Evolutionary conservation across 306 rosid genomes (phyloP).

Genomic region (Lathyrus tuberosus): DNA sequence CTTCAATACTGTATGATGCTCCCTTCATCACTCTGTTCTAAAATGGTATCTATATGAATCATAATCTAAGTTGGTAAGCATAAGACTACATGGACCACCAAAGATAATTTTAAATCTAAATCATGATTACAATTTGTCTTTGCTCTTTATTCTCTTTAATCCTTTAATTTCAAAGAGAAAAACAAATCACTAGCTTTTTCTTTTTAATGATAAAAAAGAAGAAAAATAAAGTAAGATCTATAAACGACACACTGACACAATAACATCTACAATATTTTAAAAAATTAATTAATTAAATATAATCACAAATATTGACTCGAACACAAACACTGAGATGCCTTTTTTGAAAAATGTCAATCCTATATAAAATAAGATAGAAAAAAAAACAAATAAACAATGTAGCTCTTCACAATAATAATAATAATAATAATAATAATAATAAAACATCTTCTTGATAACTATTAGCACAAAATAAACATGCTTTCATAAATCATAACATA

Average conservation of each 20-base stretch:
- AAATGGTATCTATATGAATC: constrained; percentile 33
- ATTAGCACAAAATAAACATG: constrained; percentile 29
- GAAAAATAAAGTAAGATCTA: background rate
- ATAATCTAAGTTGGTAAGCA: constrained; percentile 33
- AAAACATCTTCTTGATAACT: constrained; percentile 31
- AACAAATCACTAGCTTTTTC: background rate
- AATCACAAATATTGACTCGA: too few species aligned
- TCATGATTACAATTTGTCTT: constrained; percentile 3
- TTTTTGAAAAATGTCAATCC: too few species aligned
- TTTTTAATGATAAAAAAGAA: background rate
- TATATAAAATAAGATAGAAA: too few species aligned
- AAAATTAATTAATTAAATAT: too few species aligned
- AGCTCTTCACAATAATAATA: too few species aligned
- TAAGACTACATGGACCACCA: constrained; percentile 26
- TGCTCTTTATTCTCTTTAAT: constrained; percentile 10
- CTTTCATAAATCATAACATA: constrained; percentile 43
- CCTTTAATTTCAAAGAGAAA: constrained; percentile 32
- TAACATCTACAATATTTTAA: too few species aligned
- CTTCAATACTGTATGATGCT: constrained; percentile 1
- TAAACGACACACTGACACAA: too few species aligned
- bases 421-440: constrained; percentile 23
- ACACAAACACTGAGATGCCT: too few species aligned
- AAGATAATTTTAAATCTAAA: background rate
- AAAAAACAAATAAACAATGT: too few species aligned
- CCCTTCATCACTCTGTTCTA: constrained; percentile 18